Evolutionary conservation across 2,329 filamentous ascomycete genomes (phyloP).

Genomic region (Blumeria graminis): DNA sequence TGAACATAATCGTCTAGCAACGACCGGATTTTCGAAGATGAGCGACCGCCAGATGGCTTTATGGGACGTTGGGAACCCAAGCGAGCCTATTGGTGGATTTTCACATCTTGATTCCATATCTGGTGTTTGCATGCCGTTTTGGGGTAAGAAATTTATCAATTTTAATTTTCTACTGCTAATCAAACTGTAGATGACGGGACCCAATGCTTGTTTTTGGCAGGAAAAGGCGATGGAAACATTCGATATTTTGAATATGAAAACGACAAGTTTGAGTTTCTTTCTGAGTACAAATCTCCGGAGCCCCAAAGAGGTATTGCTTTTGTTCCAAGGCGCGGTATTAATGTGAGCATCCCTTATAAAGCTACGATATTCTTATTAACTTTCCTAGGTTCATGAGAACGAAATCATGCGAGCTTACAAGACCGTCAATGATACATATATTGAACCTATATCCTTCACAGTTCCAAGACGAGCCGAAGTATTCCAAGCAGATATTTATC

Average conservation of each 20-base stretch:
- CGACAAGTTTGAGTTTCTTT: constrained; percentile 94
- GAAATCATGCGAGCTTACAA: constrained; percentile 92
- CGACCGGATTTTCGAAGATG: constrained; percentile 95
- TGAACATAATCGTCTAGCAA: constrained; percentile 86
- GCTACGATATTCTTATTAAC: constrained; percentile 6
- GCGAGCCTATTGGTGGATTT: constrained; percentile 73
- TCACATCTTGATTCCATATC: constrained; percentile 82
- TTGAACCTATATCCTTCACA: constrained; percentile 94
- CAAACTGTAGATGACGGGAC: constrained; percentile 49
- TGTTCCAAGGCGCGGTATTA: constrained; percentile 81
- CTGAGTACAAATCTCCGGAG: constrained; percentile 90
- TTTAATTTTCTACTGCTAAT: constrained; percentile 10
- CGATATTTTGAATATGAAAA: constrained; percentile 97
- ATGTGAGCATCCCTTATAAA: constrained; percentile 26
- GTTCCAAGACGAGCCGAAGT: constrained; percentile 81
- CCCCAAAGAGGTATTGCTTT: constrained; percentile 90
- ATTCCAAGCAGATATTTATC: constrained; percentile 94
- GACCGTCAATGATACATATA: constrained; percentile 81
- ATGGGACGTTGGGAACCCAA: constrained; percentile 69
- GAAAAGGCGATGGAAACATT: constrained; percentile 97
- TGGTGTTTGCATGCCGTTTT: constrained; percentile 98
- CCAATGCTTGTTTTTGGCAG: constrained; percentile 83
- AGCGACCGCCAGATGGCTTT: constrained; percentile 88
- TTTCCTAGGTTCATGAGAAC: constrained; percentile 58
- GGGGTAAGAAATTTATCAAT: constrained; percentile 30